Percentiles rank a stretch among this genome's conserved stretches.
Evolutionary conservation across 2,329 filamentous ascomycete species (phyloP).

Genomic region (Cercospora sp.): DNA sequence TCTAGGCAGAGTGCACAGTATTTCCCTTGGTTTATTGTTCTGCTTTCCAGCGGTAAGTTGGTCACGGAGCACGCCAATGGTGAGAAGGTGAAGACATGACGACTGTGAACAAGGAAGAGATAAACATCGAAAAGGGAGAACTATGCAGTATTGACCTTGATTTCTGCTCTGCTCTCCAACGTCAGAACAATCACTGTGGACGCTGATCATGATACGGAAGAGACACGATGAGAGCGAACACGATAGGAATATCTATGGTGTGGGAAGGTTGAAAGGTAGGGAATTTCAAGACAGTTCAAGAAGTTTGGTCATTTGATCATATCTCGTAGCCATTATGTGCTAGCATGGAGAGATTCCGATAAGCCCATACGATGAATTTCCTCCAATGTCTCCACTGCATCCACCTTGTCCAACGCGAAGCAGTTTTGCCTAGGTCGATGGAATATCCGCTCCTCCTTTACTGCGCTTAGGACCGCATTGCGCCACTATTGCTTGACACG

Average conservation of each 20-base stretch:
- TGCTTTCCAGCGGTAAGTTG: background rate
- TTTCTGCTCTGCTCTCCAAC: background rate
- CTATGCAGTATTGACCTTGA: background rate
- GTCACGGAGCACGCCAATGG: background rate
- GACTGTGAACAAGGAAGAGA: background rate
- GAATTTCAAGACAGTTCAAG: background rate
- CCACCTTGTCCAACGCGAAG: background rate
- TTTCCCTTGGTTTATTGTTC: background rate
- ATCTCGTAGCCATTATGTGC: background rate
- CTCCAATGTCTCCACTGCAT: constrained; percentile 14
- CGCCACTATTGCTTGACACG: background rate
- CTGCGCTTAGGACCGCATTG: background rate
- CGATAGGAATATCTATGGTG: background rate
- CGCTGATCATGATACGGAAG: background rate
- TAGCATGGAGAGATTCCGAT: background rate
- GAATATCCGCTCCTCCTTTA: background rate
- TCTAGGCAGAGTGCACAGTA: background rate
- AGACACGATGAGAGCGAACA: background rate
- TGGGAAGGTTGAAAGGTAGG: too few relatives aligned
- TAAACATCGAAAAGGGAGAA: background rate
- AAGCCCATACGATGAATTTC: constrained; percentile 17
- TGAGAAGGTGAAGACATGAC: background rate
- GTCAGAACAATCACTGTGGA: background rate
- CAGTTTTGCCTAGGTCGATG: background rate
- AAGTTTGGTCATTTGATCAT: background rate